Evolutionary conservation across 148 eudicot species (phyloP).

Genomic region (Chenopodium album): DNA sequence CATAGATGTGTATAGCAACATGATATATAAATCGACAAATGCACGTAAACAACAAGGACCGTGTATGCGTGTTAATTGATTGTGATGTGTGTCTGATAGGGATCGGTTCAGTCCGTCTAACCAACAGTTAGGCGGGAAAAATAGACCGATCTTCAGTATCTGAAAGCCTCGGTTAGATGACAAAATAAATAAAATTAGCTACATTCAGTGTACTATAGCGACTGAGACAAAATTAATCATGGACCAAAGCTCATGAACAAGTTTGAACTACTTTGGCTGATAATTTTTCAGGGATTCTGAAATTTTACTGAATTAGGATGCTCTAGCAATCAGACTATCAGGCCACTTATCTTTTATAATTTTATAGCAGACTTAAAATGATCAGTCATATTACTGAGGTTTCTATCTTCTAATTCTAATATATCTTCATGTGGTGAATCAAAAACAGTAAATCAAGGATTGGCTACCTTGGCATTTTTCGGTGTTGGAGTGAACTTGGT

Average conservation of each 20-base stretch:
- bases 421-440: constrained; percentile 16
- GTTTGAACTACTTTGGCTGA: not conserved
- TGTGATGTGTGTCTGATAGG: not conserved
- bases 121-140: not conserved
- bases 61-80: constrained; percentile 12
- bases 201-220: not conserved
- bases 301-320: not conserved
- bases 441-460: constrained; percentile 80
- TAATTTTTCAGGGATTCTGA: not conserved
- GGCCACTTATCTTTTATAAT: not conserved
- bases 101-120: not conserved
- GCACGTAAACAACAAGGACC: constrained; percentile 15
- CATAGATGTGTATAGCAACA: constrained; percentile 8
- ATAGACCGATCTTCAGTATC: not conserved
- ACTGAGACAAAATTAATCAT: not conserved
- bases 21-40: not conserved
- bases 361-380: not conserved
- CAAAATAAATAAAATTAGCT: not conserved
- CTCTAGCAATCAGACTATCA: not conserved
- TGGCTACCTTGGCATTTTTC: constrained; percentile 87
- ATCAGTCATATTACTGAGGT: not conserved
- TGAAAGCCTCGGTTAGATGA: not conserved
- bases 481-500: constrained; percentile 95
- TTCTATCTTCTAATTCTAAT: not conserved
- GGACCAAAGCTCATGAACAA: not conserved